Conservation (phyloP, 768 basidiomycete genomes). For the Austroboletus festivus region DNA sequence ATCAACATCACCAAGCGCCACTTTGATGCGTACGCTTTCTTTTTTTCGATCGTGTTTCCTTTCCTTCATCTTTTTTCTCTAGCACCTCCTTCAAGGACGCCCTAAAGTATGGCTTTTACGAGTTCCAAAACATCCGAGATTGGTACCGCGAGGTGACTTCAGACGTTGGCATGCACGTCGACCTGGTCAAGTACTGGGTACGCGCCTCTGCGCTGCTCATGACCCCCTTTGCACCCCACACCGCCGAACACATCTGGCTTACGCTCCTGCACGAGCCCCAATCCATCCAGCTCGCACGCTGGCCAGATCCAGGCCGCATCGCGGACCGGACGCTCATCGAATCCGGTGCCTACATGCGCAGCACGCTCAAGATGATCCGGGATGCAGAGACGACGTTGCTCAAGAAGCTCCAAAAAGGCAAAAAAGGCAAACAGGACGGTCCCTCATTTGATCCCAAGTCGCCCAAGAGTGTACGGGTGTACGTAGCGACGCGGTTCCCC, state of each 20-base stretch:
- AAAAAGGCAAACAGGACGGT: slow-evolving; percentile 49
- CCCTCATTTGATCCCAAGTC: slow-evolving; percentile 78
- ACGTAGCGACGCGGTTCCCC: slow-evolving; percentile 87
- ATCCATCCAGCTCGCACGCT: slow-evolving; percentile 80
- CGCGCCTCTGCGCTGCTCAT: slow-evolving; percentile 74
- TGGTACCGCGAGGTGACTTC: slow-evolving; percentile 94
- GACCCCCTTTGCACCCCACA: slow-evolving; percentile 89
- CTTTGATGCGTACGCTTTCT: slow-evolving; percentile 68
- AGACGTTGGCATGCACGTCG: slow-evolving; percentile 88
- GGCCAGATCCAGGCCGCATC: slow-evolving; percentile 65
- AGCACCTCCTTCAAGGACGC: slow-evolving; percentile 97
- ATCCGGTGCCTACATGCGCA: slow-evolving; percentile 81
- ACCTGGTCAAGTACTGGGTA: slow-evolving; percentile 85
- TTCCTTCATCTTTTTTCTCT: not conserved
- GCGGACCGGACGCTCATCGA: slow-evolving; percentile 70
- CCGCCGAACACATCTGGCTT: slow-evolving; percentile 87
- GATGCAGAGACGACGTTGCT: slow-evolving; percentile 78
- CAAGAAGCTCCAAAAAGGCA: slow-evolving; percentile 78
- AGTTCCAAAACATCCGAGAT: slow-evolving; percentile 86
- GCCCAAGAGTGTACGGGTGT: slow-evolving; percentile 83
- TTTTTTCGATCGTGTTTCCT: not conserved
- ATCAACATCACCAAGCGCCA: slow-evolving; percentile 78
- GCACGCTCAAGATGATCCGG: slow-evolving; percentile 86
- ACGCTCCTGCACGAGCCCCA: slow-evolving; percentile 66
- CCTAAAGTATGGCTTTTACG: slow-evolving; percentile 93